These are phyloP conservation scores for Xylogone sp. DNA, from an alignment of 2,329 filamentous ascomycete genomes.

Conservation along the genomic window DNA sequence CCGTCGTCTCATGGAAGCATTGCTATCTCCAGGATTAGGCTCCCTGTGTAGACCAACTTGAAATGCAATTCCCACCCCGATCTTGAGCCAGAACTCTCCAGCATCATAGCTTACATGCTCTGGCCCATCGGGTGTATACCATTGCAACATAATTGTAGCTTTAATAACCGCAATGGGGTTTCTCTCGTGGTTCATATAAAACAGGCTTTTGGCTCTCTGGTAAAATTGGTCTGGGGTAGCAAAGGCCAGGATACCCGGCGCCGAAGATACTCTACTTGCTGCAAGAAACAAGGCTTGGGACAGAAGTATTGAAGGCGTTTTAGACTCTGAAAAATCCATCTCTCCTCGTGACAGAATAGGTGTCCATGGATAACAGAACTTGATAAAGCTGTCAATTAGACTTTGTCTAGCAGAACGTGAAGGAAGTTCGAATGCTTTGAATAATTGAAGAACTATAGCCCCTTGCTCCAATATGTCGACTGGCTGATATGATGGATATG, in stretches of 20 bases:
- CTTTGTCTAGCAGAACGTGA: conserved; percentile 11
- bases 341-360: conserved; percentile 21
- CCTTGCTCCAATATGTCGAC: not conserved
- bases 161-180: conserved; percentile 30
- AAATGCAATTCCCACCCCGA: conserved; percentile 37
- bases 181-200: conserved; percentile 30
- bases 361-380: conserved; percentile 17
- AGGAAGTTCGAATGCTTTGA: conserved; percentile 5
- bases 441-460: not conserved
- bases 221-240: conserved; percentile 30
- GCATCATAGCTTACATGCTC: conserved; percentile 36
- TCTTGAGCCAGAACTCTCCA: conserved; percentile 39
- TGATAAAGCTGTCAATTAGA: conserved; percentile 15
- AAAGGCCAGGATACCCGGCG: conserved; percentile 44
- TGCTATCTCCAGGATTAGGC: conserved; percentile 23
- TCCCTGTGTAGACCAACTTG: conserved; percentile 41
- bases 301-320: conserved; percentile 87
- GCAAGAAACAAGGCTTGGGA: conserved; percentile 87
- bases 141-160: conserved; percentile 28
- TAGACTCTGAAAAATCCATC: conserved; percentile 37
- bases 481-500: not conserved
- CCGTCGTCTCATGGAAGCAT: conserved; percentile 32
- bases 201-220: conserved; percentile 28
- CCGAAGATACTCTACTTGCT: conserved; percentile 89
- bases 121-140: conserved; percentile 32